Conservation (phyloP, 495 filamentous ascomycete species). For the Lasiosphaeria miniovina region DNA sequence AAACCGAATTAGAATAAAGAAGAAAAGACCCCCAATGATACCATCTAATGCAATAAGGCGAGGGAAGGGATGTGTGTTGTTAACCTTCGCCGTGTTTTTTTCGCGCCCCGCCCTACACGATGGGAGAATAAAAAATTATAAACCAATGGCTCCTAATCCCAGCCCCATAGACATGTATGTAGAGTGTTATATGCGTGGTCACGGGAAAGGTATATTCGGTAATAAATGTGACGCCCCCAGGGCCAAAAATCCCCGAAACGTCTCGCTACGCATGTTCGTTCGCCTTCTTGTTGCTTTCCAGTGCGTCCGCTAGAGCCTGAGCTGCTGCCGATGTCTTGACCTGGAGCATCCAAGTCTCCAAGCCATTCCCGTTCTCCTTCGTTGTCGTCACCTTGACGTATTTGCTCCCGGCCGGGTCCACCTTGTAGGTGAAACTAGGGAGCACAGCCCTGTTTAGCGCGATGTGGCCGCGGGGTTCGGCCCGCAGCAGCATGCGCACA, state of each 20-base stretch:
- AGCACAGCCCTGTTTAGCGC: slow-evolving; percentile 64
- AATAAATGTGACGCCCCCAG: neutral
- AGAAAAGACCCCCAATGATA: neutral
- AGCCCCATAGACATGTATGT: too few species aligned
- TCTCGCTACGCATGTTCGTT: slow-evolving; percentile 20
- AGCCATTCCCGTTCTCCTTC: slow-evolving; percentile 43
- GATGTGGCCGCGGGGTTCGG: slow-evolving; percentile 66
- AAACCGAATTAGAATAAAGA: neutral
- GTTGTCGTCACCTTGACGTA: slow-evolving; percentile 56
- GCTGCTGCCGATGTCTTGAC: slow-evolving; percentile 53
- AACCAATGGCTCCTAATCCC: too few species aligned
- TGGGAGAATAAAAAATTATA: too few species aligned
- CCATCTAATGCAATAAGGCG: slow-evolving; percentile 1
- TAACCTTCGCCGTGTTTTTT: slow-evolving; percentile 1
- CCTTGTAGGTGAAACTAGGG: slow-evolving; percentile 55
- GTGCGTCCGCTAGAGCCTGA: slow-evolving; percentile 41
- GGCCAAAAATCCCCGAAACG: neutral
- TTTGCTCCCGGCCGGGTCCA: slow-evolving; percentile 42
- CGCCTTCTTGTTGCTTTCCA: slow-evolving; percentile 48
- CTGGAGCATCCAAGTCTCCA: slow-evolving; percentile 64
- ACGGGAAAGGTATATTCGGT: too few species aligned
- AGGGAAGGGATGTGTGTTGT: neutral
- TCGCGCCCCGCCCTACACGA: neutral
- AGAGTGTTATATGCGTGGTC: too few species aligned
- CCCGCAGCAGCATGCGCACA: slow-evolving; percentile 63